Evolutionary conservation across 805 yeast genomes (phyloP), one percentile per base, ranked within the genome.

Genomic region (Candida saitoana): DNA sequence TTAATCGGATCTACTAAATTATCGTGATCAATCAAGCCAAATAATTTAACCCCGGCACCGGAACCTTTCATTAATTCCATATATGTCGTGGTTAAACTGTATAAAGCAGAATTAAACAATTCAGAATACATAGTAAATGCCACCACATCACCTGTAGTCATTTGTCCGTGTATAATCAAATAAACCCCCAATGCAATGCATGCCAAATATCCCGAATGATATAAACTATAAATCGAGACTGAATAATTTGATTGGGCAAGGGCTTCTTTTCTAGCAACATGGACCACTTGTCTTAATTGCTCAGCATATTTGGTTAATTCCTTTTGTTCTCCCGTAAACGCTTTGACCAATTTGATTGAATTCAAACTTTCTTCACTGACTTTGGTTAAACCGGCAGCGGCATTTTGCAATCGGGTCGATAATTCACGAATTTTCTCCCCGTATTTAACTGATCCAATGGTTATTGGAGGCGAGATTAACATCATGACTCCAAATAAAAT

Each of bases 71-170:
- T 70, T 18, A 70, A 53, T 48, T 70, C 75, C 60, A 69, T 60
- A 42, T 70, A 70, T 1, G 73, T 66, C 7, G 71, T 65, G n/a
- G 75, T 68, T 36, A 70, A 60, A 46, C 71, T 63, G 50, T 68
- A 69, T 24, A 70, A 55, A 2, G 74, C 72, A 65, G 62, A 62
- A 47, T 69, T 69, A 51, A 69, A 69, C 34, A 65, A 59, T 49
- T 70, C 75, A 46, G 63, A 60, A 52, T 69, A 70, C 71, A 70
- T 67, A 5, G 74, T 68, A 48, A 69, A 70, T 1, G 74, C 71
- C 22, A 69, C 71, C 5, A 70, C 73, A 41, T 69, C 75, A 30
- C 75, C 75, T 0, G 74, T 67, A n/a, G 73, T 63, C 73, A 69
- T 68, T 40, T 63, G 60, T 2, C 73, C 74, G 29, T 60, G 57